Evolutionary conservation across 768 basidiomycete genomes (phyloP), one percentile per base, ranked within the genome.

Genomic region (Mycena epipterygia): DNA sequence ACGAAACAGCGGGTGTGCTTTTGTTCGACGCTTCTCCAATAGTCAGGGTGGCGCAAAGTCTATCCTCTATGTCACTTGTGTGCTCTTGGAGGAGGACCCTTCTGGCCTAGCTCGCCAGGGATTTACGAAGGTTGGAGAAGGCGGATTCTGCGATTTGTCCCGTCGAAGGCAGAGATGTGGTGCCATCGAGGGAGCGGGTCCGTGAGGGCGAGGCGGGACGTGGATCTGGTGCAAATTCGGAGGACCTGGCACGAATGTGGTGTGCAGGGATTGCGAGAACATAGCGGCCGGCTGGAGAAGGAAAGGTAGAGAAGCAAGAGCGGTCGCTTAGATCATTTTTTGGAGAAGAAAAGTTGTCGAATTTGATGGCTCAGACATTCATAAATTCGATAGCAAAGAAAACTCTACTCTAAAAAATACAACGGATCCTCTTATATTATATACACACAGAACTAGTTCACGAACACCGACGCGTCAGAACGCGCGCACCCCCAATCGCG

Each of bases 231-330:
- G 37, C 17, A 27, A 57, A 59, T 13, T 70, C 68, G 29, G 57
- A 70, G 48, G 57, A 73, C 75, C n/a, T 59, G 69, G 70, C 67
- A 58, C 6, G 67, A 7, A 29, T 56, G 82, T 57, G 83, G 84
- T 53, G 89, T 95, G 94, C 21, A 95, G 91, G 77, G 93, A 89
- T 75, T 91, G 90, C 53, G 88, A 91, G 79, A 95, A 94, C 94
- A 95, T 95, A 13, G 67, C 27, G 25, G 49, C 23, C 7, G 27
- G 16, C 27, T n/a, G n/a, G n/a, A n/a, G n/a, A n/a, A n/a, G n/a
- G n/a, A n/a, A n/a, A n/a, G n/a, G n/a, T n/a, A n/a, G n/a, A n/a
- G n/a, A n/a, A n/a, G n/a, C n/a, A n/a, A n/a, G n/a, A n/a, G n/a
- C n/a, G n/a, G n/a, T n/a, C n/a, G n/a, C n/a, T n/a, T n/a, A n/a